phyloP scores from a whole-genome alignment of 164 flowering plant species.

The Macadamia tetraphylla region DNA sequence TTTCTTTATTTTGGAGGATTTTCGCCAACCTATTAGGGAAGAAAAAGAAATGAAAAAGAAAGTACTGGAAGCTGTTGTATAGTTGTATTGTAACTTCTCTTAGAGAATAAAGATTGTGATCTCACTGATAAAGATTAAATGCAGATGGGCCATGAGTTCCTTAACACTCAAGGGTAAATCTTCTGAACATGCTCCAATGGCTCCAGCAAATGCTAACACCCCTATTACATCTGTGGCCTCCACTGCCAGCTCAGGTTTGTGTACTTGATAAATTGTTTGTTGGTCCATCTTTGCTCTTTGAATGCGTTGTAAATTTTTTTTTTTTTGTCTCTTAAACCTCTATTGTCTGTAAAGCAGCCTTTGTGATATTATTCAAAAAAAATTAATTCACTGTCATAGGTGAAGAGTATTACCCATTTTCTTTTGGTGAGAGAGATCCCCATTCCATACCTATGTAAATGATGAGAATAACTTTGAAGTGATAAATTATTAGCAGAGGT shows the following conservation, averaged over 20 bases:
- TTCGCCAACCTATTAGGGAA: no score
- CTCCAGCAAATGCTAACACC: constrained; percentile 38
- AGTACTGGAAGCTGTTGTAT: neutral
- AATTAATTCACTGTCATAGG: neutral
- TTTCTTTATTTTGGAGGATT: neutral
- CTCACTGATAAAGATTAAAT: constrained; percentile 15
- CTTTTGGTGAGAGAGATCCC: constrained; percentile 3
- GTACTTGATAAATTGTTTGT: neutral
- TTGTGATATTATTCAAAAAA: neutral
- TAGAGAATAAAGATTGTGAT: neutral
- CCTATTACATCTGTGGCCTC: constrained; percentile 49
- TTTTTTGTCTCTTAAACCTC: no score
- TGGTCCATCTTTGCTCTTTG: no score
- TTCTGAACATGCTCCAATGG: constrained; percentile 61
- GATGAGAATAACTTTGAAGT: no score
- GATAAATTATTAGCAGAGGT: no score
- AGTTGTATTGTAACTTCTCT: neutral
- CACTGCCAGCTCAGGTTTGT: constrained; percentile 53
- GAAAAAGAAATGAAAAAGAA: no score
- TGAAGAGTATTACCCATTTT: neutral
- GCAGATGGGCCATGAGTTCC: constrained; percentile 99
- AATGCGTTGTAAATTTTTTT: neutral
- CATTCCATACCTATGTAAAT: neutral
- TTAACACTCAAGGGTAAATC: constrained; percentile 79
- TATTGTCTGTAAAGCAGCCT: neutral